phyloP scores from a whole-genome alignment of 1,284 basidiomycete species.

The Xanthoconium separans region DNA sequence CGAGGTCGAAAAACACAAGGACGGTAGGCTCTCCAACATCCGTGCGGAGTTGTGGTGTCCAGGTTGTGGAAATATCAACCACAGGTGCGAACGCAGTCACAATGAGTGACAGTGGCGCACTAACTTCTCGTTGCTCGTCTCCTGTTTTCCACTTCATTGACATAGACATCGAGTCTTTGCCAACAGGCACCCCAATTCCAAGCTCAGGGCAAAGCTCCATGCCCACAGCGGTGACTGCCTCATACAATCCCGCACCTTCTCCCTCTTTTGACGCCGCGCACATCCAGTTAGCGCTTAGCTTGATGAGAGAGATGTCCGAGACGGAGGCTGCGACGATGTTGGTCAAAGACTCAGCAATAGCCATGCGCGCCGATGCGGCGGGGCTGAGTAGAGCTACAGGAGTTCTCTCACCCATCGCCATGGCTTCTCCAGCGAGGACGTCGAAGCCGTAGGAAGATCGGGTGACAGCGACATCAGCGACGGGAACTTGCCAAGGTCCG shows the following conservation, averaged over 20 bases:
- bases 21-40: slow-evolving; percentile 66
- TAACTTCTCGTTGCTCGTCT: slow-evolving; percentile 76
- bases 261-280: slow-evolving; percentile 89
- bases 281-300: slow-evolving; percentile 99
- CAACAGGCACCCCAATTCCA: slow-evolving; percentile 94
- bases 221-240: slow-evolving; percentile 91
- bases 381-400: slow-evolving; percentile 87
- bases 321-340: slow-evolving; percentile 88
- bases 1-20: slow-evolving; percentile 90
- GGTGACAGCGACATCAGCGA: slow-evolving; percentile 96
- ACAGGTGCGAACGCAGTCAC: slow-evolving; percentile 95
- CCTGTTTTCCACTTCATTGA: slow-evolving; percentile 90
- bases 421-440: slow-evolving; percentile 85
- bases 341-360: slow-evolving; percentile 91
- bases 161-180: slow-evolving; percentile 99
- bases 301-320: slow-evolving; percentile 72
- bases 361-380: slow-evolving; percentile 93
- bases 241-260: slow-evolving; percentile 90
- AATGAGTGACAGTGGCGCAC: slow-evolving; percentile 88
- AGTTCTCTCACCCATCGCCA: slow-evolving; percentile 97
- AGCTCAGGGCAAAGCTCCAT: slow-evolving; percentile 94
- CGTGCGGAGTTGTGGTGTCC: slow-evolving; percentile 88
- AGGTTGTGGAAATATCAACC: slow-evolving; percentile 76
- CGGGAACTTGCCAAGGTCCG: slow-evolving; percentile 97
- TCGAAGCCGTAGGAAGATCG: slow-evolving; percentile 93